phyloP scores from a whole-genome alignment of 306 rosid species.

The Mimosa bimucronata region DNA sequence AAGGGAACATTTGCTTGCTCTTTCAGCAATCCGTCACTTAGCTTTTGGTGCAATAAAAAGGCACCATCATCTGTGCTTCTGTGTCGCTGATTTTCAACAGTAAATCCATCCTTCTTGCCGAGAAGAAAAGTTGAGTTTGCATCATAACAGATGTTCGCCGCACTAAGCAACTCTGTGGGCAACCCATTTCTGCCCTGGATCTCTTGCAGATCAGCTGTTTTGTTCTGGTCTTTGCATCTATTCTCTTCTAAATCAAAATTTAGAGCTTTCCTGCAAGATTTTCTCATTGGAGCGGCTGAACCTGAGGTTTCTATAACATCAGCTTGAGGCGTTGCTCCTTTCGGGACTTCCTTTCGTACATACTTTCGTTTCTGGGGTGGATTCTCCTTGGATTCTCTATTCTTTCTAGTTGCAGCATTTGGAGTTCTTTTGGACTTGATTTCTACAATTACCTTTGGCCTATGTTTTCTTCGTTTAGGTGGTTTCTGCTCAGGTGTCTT shows the following conservation, averaged over 20 bases:
- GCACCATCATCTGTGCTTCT: slow-evolving; percentile 33
- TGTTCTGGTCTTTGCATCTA: slow-evolving; percentile 44
- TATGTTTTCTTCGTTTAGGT: slow-evolving; percentile 74
- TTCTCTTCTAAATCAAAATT: slow-evolving; percentile 61
- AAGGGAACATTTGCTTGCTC: slow-evolving; percentile 43
- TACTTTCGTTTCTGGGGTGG: slow-evolving; percentile 63
- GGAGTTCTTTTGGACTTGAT: slow-evolving; percentile 62
- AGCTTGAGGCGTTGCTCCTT: slow-evolving; percentile 50
- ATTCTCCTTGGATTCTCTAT: slow-evolving; percentile 44
- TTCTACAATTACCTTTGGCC: slow-evolving; percentile 87
- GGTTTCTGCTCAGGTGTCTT: slow-evolving; percentile 77
- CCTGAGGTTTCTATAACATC: slow-evolving; percentile 43
- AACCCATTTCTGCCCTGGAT: slow-evolving; percentile 38
- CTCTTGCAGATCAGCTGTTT: slow-evolving; percentile 49
- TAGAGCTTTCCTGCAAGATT: slow-evolving; percentile 65
- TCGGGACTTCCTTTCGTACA: slow-evolving; percentile 36
- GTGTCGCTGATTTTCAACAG: slow-evolving; percentile 43
- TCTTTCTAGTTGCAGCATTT: slow-evolving; percentile 50
- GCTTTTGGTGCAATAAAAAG: slow-evolving; percentile 41
- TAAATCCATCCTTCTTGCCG: slow-evolving; percentile 31
- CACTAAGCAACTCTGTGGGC: slow-evolving; percentile 33
- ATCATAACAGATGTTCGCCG: slow-evolving; percentile 31
- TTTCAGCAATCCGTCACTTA: slow-evolving; percentile 31
- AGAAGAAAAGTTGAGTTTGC: slow-evolving; percentile 41
- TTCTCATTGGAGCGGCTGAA: slow-evolving; percentile 41